Conservation (phyloP, 2,329 filamentous ascomycete species). For the Ophiostoma sp. region DNA sequence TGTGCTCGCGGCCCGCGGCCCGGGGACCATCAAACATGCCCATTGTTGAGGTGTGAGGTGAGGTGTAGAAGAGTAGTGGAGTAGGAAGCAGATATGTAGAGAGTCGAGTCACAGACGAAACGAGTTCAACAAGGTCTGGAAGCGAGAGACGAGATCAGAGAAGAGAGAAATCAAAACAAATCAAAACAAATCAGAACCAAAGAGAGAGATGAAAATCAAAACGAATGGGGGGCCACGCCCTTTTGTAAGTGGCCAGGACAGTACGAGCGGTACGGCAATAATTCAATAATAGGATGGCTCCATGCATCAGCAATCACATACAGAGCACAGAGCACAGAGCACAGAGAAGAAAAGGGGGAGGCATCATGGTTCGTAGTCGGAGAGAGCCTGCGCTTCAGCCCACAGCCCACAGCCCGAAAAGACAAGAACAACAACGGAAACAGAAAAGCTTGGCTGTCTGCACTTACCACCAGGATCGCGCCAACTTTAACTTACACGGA, state of each 20-base stretch:
- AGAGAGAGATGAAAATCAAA: not conserved
- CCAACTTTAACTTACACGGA: conserved; percentile 7
- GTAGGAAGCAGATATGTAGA: no score
- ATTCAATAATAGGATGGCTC: not conserved
- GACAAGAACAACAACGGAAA: no score
- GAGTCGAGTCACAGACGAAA: no score
- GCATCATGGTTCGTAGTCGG: no score
- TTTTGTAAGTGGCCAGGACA: not conserved
- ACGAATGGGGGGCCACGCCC: not conserved
- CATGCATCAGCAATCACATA: not conserved
- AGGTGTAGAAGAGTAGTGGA: not conserved
- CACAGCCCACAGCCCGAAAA: no score
- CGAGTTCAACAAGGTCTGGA: no score
- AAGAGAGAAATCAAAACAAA: not conserved
- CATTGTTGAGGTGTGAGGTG: not conserved
- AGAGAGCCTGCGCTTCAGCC: no score
- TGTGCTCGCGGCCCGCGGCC: conserved; percentile 40
- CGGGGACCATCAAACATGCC: conserved; percentile 26
- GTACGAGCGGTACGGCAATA: not conserved
- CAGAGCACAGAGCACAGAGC: not conserved
- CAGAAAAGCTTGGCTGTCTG: not conserved
- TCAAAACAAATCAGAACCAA: not conserved
- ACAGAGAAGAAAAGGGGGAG: not conserved
- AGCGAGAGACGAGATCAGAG: not conserved
- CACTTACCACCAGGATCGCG: not conserved